Evolutionary conservation across 176 grass and related monocot species (phyloP), one percentile per base, ranked within the genome.

Genomic region (Eragrostis curvula): DNA sequence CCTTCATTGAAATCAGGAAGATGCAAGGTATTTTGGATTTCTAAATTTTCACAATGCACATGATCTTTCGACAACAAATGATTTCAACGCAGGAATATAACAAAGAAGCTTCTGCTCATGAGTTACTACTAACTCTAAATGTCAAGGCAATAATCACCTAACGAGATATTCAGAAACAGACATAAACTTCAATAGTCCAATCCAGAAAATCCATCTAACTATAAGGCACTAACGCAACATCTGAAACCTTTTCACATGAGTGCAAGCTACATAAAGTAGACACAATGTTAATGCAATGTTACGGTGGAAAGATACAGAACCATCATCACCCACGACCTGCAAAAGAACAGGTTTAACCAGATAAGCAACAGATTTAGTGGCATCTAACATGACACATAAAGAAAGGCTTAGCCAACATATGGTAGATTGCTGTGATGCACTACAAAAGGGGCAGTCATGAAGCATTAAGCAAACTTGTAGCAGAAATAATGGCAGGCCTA

Each of bases 271-370:
- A 44, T 43, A 50, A 72, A 72, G 9, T 9, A 17, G 13, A 29
- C 7, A 71, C 15, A 72, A 12, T 30, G 50, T 52, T 53, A 79
- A 29, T 40, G 64, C 1, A 69, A 63, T 9, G 79, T 28, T 11
- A 62, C 55, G 23, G 25, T 64, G 50, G 24, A 77, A 91, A 46
- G 96, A 98, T 95, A 98, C 96, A 86, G 90, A 95, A 79, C 96
- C 96, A 85, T 91, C 96, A 74, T 95, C 87, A 11, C 90, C 77
- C 53, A 93, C 89, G 41, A 98, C 93, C 96, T 98, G 93, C 87
- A 83, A 53, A 80, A 57, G 71, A 13, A 83, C 20, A 79, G 50
- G 46, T 55, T 77, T 60, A 89, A 23, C 30, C 52, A 87, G 79
- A 28, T 40, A 25, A 83, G 39, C 66, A 79, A 39, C 58, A 55